A percentile compares a stretch with the other conserved stretches of the same genome.
These are phyloP conservation scores for Pseudomonodictys pantanalensis DNA, from an alignment of 495 filamentous ascomycete genomes.

Conservation along the genomic window DNA sequence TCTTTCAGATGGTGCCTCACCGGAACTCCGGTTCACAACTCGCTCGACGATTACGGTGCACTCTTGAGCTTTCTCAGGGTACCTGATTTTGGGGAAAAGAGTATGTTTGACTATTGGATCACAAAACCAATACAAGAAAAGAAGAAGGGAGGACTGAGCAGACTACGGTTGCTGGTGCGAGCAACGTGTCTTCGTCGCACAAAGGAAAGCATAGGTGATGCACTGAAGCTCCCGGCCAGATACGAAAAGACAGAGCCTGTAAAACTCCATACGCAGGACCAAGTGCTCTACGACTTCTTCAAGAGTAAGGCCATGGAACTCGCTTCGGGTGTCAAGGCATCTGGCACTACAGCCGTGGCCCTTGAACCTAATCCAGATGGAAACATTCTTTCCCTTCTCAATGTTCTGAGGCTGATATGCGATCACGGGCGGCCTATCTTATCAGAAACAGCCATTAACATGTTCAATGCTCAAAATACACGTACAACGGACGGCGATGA, in stretches of 20 bases:
- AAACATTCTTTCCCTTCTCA: slow-evolving; percentile 37
- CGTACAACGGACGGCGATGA: background rate
- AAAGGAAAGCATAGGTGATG: background rate
- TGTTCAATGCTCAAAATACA: background rate
- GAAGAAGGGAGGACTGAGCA: background rate
- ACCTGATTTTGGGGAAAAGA: background rate
- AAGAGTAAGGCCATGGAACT: background rate
- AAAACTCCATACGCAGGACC: background rate
- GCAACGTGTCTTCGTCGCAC: background rate
- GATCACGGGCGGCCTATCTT: slow-evolving; percentile 37
- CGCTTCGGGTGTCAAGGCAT: background rate
- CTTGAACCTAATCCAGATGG: background rate
- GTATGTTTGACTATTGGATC: background rate
- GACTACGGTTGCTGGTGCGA: background rate
- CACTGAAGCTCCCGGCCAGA: background rate
- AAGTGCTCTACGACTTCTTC: background rate
- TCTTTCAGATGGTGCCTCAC: background rate
- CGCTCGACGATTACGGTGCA: background rate
- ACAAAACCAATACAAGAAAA: background rate
- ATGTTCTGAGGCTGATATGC: slow-evolving; percentile 36
- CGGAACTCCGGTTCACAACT: background rate
- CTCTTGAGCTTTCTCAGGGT: background rate
- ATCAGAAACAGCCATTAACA: slow-evolving; percentile 19
- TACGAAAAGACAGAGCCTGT: background rate
- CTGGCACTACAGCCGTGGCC: background rate